Conservation (phyloP, 768 basidiomycete species). For the Ephemerocybe angulata region DNA sequence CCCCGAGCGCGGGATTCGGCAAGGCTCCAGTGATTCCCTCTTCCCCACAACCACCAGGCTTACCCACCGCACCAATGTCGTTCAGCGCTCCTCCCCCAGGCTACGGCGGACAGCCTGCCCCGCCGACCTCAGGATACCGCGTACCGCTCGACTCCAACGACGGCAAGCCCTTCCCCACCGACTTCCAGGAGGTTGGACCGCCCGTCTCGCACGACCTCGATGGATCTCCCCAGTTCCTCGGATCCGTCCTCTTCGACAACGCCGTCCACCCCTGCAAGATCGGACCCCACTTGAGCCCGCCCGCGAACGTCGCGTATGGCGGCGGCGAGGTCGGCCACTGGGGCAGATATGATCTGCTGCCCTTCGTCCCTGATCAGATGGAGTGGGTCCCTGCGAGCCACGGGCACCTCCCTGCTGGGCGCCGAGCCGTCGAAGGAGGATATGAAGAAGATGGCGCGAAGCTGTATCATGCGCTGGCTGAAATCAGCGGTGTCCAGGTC, state of each 20-base stretch:
- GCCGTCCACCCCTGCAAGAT: constrained; percentile 86
- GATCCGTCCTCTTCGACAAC: constrained; percentile 63
- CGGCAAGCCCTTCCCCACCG: constrained; percentile 38
- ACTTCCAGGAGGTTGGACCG: constrained; percentile 34
- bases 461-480: constrained; percentile 65
- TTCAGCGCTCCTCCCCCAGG: constrained; percentile 8
- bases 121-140: constrained; percentile 66
- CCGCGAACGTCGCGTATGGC: constrained; percentile 58
- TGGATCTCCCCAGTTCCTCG: constrained; percentile 64
- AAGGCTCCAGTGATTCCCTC: constrained; percentile 1
- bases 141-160: constrained; percentile 45
- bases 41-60: constrained; percentile 1
- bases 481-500: constrained; percentile 49
- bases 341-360: constrained; percentile 73
- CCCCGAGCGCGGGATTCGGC: too few species aligned
- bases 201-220: constrained; percentile 58
- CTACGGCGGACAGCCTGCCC: constrained; percentile 11
- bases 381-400: constrained; percentile 65
- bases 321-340: constrained; percentile 56
- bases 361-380: constrained; percentile 64
- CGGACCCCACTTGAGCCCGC: constrained; percentile 49
- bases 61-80: constrained; percentile 10
- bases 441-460: constrained; percentile 66
- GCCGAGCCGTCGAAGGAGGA: constrained; percentile 65
- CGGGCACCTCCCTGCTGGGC: constrained; percentile 56